A percentile compares a stretch with the other conserved stretches of the same genome.
phyloP scores from a whole-genome alignment of 768 basidiomycete species.

The Lentinula sp. region DNA sequence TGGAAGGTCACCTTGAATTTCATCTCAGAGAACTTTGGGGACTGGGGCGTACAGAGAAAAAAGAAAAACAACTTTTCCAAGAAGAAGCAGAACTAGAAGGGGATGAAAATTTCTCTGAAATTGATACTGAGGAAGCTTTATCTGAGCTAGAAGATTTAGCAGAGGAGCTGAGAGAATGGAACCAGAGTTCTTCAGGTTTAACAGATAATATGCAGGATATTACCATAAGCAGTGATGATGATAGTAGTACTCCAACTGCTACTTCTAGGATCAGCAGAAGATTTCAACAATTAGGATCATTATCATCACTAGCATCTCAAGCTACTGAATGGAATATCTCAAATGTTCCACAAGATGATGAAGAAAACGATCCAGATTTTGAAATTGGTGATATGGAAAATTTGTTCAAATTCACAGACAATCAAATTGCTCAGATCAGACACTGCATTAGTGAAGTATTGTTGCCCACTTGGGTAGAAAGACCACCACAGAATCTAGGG shows the following conservation, averaged over 20 bases:
- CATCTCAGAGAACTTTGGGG: constrained; percentile 16
- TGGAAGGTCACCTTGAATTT: constrained; percentile 18
- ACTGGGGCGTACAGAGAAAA: constrained; percentile 14
- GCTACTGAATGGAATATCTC: neutral
- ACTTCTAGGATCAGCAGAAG: neutral
- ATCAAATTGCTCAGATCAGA: neutral
- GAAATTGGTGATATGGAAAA: neutral
- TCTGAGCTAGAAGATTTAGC: neutral
- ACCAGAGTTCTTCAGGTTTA: neutral
- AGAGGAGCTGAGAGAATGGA: neutral
- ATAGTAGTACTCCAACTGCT: neutral
- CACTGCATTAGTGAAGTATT: neutral
- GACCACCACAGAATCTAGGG: constrained; percentile 13
- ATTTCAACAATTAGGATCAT: neutral
- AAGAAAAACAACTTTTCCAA: neutral
- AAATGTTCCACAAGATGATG: neutral
- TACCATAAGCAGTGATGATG: neutral
- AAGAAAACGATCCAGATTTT: neutral
- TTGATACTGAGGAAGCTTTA: constrained; percentile 1
- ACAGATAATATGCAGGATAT: neutral
- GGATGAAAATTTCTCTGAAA: constrained; percentile 13
- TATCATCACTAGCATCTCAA: neutral
- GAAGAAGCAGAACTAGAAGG: constrained; percentile 3
- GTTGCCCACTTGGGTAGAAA: constrained; percentile 11
- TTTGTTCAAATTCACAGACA: neutral